Percentiles rank a stretch among this genome's conserved stretches.
Evolutionary conservation across 2,329 filamentous ascomycete species (phyloP).

Genomic region (Byssochlamys sp.): DNA sequence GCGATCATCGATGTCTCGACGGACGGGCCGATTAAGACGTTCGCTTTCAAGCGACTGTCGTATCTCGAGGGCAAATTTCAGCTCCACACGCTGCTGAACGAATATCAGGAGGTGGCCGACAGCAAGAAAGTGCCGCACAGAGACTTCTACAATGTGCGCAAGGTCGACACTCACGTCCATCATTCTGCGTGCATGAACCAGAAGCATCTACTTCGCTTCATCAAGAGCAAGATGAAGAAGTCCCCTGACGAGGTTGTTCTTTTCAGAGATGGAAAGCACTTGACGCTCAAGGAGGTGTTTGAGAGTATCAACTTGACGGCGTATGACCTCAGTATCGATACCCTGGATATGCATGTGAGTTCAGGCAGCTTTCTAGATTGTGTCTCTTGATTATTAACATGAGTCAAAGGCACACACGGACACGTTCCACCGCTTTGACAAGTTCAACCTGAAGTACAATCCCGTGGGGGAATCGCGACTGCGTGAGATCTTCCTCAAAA

Average conservation of each 20-base stretch:
- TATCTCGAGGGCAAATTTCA: conserved; percentile 97
- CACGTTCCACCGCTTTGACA: conserved; percentile 97
- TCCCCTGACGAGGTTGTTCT: conserved; percentile 88
- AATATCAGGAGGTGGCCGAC: conserved; percentile 95
- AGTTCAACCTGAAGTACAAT: conserved; percentile 99
- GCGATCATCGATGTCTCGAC: conserved; percentile 78
- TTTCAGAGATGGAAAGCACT: conserved; percentile 79
- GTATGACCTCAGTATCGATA: conserved; percentile 96
- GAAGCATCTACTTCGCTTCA: conserved; percentile 93
- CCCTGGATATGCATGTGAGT: conserved; percentile 91
- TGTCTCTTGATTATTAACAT: conserved; percentile 7
- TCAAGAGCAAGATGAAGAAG: conserved; percentile 99
- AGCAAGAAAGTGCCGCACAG: conserved; percentile 95
- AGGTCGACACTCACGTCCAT: conserved; percentile 97
- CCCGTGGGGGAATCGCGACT: conserved; percentile 90
- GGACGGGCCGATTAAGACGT: conserved; percentile 92
- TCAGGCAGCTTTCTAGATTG: neutral
- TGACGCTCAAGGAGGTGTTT: conserved; percentile 88
- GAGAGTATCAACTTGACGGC: conserved; percentile 94
- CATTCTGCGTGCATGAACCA: conserved; percentile 99
- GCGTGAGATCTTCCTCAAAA: conserved; percentile 97
- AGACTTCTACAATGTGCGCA: conserved; percentile 98
- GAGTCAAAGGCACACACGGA: conserved; percentile 71
- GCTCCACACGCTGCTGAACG: conserved; percentile 82
- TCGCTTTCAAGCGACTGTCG: conserved; percentile 85